Evolutionary conservation across 2,329 filamentous ascomycete genomes (phyloP), one percentile per base, ranked within the genome.

Genomic region (Sclerotiophoma versabilis): DNA sequence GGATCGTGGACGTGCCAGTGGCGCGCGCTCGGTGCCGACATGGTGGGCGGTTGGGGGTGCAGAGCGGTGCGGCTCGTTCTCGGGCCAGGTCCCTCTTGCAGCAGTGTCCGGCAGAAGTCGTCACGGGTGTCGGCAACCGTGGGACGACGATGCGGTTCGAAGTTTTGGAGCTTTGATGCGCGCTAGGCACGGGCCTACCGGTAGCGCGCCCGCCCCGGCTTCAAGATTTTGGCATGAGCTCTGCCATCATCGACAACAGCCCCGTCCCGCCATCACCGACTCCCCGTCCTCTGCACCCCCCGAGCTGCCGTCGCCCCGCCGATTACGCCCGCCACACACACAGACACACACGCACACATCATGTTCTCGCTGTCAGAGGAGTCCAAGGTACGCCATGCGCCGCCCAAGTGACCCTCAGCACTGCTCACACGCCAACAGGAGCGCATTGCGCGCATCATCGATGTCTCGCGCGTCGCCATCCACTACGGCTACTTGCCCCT

Each of bases 401-500:
- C 26, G 41, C 46, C 12, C 19, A 17, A 20, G 14, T 27, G n/a
- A 4, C 9, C 12, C 20, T 8, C 12, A 27, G 6, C 33, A 47
- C 11, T 44, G 41, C 71, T 76, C 36, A 78, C 61, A 29, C 19
- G 19, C 6, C 25, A 47, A 49, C 69, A 97, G 93, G 95, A 99
- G 88, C 92, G 95, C 83, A 96, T 99, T 79, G 88, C 91, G 73
- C 93, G 93, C 83, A 85, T 98, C 81, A 95, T 99, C 76, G 95
- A 98, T 79, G 82, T 97, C 76, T 95, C 92, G 59, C 87, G 93
- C 72, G 88, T 97, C 70, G 92, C 91, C 56, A 90, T 99, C 73
- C 95, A 99, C 82, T 99, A 98, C 83, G 95, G 95, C 76, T 99
- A 98, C 79, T 86, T 99, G 54, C 95, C 95, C 69, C 79, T 99